Conservation (phyloP, 2,329 filamentous ascomycete species). For the Colletotrichum horii region DNA sequence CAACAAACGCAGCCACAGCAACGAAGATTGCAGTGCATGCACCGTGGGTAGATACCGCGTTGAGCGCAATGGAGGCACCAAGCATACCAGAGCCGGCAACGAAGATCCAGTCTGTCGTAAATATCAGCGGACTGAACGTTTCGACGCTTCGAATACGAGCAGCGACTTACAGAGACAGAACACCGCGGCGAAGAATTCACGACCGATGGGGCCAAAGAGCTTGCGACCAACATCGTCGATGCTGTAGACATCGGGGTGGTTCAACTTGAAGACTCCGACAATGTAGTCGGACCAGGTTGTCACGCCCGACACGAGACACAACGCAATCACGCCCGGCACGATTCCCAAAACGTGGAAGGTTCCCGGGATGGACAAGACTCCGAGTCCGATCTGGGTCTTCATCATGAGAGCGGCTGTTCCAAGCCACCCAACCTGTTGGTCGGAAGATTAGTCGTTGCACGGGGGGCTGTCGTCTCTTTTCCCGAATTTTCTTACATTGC, state of each 20-base stretch:
- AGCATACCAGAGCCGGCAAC: constrained; percentile 45
- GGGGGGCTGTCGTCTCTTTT: neutral
- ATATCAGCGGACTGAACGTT: neutral
- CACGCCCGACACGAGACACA: constrained; percentile 43
- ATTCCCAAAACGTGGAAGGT: constrained; percentile 51
- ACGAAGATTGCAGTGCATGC: constrained; percentile 45
- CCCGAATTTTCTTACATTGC: constrained; percentile 25
- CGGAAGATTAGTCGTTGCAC: neutral
- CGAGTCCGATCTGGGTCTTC: constrained; percentile 49
- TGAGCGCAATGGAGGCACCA: constrained; percentile 44
- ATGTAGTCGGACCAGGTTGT: constrained; percentile 55
- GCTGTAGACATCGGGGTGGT: constrained; percentile 54
- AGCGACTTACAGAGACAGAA: constrained; percentile 37
- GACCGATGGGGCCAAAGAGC: constrained; percentile 52
- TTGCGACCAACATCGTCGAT: constrained; percentile 56
- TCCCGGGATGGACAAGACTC: constrained; percentile 54
- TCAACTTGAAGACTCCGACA: constrained; percentile 54
- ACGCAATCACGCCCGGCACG: constrained; percentile 51
- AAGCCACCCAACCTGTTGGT: constrained; percentile 43
- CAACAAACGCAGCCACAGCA: constrained; percentile 34
- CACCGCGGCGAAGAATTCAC: constrained; percentile 42
- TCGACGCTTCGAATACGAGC: accelerated
- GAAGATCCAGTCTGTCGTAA: constrained; percentile 27
- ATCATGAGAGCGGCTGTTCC: constrained; percentile 49
- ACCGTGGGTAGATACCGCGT: constrained; percentile 43